phyloP scores from a whole-genome alignment of 345 rosid species.

The Garcia nutans region DNA sequence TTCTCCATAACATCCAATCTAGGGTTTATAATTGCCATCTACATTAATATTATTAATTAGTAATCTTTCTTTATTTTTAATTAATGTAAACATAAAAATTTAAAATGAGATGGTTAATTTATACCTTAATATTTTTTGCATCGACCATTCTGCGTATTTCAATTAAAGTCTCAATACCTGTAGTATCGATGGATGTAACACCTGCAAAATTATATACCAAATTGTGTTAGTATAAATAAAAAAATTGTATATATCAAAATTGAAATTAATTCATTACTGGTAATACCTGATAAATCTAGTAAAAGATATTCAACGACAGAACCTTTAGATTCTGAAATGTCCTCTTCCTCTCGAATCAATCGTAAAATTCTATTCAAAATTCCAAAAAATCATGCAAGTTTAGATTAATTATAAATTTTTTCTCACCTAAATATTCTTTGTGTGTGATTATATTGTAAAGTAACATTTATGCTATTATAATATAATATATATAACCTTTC shows the following conservation, averaged over 20 bases:
- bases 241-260: neutral
- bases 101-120: too few species aligned
- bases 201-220: constrained; percentile 33
- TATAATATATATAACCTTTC: constrained; percentile 49
- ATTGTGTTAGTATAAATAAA: neutral
- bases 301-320: constrained; percentile 54
- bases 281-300: constrained; percentile 66
- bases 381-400: neutral
- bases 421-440: neutral
- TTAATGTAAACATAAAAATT: neutral
- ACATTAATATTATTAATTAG: constrained; percentile 10
- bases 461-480: neutral
- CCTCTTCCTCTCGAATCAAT: constrained; percentile 59
- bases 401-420: neutral
- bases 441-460: neutral
- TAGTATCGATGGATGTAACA: constrained; percentile 67
- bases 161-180: constrained; percentile 63
- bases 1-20: constrained; percentile 77
- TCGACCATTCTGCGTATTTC: constrained; percentile 56
- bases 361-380: constrained; percentile 47
- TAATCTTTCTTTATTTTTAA: too few species aligned
- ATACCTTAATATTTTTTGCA: constrained; percentile 48
- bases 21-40: constrained; percentile 73
- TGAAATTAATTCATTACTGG: neutral
- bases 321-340: constrained; percentile 20